These are phyloP conservation scores for Ophiostoma australiae DNA, from an alignment of 2,329 filamentous ascomycete species.

Conservation along the genomic window DNA sequence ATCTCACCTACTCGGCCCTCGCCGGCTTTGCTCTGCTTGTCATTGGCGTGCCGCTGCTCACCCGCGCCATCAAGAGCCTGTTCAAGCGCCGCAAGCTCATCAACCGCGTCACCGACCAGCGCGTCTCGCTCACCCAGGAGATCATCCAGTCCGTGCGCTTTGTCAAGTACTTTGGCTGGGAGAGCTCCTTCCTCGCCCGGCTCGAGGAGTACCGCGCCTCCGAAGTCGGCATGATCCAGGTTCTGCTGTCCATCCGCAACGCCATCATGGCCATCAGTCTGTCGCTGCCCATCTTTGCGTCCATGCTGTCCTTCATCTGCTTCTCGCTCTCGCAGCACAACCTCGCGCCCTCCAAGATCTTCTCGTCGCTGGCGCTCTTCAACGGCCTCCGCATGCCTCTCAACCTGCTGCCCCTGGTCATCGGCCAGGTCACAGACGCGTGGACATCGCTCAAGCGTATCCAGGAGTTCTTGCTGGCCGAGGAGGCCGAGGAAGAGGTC, in stretches of 20 bases:
- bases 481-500: conserved; percentile 74
- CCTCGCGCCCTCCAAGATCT: conserved; percentile 71
- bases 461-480: conserved; percentile 78
- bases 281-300: conserved; percentile 86
- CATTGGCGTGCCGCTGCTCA: conserved; percentile 71
- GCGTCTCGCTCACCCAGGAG: conserved; percentile 86
- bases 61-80: conserved; percentile 68
- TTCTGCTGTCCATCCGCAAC: conserved; percentile 76
- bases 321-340: conserved; percentile 61
- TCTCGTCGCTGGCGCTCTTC: conserved; percentile 91
- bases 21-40: conserved; percentile 81
- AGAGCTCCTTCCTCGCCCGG: conserved; percentile 75
- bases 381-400: conserved; percentile 86
- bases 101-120: conserved; percentile 90
- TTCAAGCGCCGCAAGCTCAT: conserved; percentile 72
- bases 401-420: conserved; percentile 80
- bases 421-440: conserved; percentile 85
- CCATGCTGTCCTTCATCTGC: conserved; percentile 91
- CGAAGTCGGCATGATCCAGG: conserved; percentile 80
- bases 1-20: conserved; percentile 83
- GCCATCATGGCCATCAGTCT: conserved; percentile 78
- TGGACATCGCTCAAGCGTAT: conserved; percentile 80
- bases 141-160: conserved; percentile 87
- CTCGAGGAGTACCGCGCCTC: conserved; percentile 66
- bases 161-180: conserved; percentile 97